phyloP scores from a whole-genome alignment of 2,329 filamentous ascomycete species.

The Paracamarosporium sp. region DNA sequence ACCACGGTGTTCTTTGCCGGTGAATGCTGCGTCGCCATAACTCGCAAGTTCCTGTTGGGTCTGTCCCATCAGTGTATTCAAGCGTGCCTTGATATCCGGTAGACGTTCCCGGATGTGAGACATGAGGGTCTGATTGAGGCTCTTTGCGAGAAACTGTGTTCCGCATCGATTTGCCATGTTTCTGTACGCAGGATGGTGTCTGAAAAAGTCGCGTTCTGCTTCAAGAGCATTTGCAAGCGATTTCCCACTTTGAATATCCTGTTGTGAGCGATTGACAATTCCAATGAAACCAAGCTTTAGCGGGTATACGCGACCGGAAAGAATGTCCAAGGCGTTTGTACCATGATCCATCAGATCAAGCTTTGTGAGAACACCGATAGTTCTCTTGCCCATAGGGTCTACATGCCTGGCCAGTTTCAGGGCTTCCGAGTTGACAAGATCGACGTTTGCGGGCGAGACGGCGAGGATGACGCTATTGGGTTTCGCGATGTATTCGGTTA shows the following conservation, averaged over 20 bases:
- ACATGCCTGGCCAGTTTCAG: constrained; percentile 97
- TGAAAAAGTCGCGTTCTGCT: constrained; percentile 93
- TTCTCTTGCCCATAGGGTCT: constrained; percentile 90
- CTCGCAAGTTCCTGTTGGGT: constrained; percentile 98
- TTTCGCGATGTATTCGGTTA: constrained; percentile 98
- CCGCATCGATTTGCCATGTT: constrained; percentile 95
- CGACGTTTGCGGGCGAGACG: constrained; percentile 96
- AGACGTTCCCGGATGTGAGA: constrained; percentile 92
- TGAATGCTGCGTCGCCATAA: constrained; percentile 97
- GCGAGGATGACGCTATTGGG: constrained; percentile 98
- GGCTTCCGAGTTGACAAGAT: constrained; percentile 97
- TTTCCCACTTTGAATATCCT: constrained; percentile 96
- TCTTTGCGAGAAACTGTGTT: constrained; percentile 93
- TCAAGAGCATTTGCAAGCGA: constrained; percentile 90
- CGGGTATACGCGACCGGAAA: constrained; percentile 96
- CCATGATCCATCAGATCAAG: constrained; percentile 98
- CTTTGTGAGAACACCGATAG: constrained; percentile 96
- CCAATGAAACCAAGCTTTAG: constrained; percentile 97
- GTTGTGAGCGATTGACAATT: constrained; percentile 96
- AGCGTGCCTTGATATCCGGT: constrained; percentile 95
- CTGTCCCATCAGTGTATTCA: constrained; percentile 99
- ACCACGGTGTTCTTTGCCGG: constrained; percentile 93
- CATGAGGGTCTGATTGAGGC: constrained; percentile 94
- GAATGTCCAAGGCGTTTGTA: constrained; percentile 95
- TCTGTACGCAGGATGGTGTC: constrained; percentile 93